Base-by-base conservation (phyloP, 177 flowering plant genomes). In the Tripterygium wilfordii region DNA sequence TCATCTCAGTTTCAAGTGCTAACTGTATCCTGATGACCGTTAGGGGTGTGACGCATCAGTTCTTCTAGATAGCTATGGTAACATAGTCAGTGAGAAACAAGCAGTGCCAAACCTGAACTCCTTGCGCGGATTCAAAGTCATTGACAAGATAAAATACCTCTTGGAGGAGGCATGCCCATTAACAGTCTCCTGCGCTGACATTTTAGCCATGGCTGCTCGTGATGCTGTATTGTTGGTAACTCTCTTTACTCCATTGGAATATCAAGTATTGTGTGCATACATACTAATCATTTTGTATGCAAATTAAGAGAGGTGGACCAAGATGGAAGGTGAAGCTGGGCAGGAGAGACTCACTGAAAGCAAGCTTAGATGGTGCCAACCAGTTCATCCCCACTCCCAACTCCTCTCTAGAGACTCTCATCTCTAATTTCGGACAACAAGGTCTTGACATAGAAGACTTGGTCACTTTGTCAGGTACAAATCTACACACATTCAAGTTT, bases 21-120 rank as follows among this genome's bases (percentile, higher is more conserved):
- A n/a, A n/a, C n/a, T n/a, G n/a, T n/a, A n/a, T n/a, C n/a, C n/a
- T n/a, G n/a, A n/a, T n/a, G n/a, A n/a, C n/a, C n/a, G n/a, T n/a
- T n/a, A 88, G 96, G 96, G 94, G 0, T 88, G 96, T 33, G 96
- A 88, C 59, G 96, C 65, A 20, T 88, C 96, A 10, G 63, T 85
- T 24, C 78, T 85, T 25, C 42, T 88, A 56, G 96, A 88, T 67
- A 67, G 51, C 65, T 29, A 16, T 18, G 80, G 56, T 0, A 72
- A 39, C 19, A 61, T 83, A 10, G 45, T 61, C 10, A 81, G 94
- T 44, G 94, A 88, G 49, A 85, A 88, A 54, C 62, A 25, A 42
- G 94, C 96, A 8, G 69, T 31, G 10, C 94, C 86, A 0, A 88
- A 85, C 53, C 1, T 57, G 8, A 62, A 80, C 45, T 88, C 96